Base-by-base conservation (phyloP, 768 basidiomycete species). In the Podaxis sp. region DNA sequence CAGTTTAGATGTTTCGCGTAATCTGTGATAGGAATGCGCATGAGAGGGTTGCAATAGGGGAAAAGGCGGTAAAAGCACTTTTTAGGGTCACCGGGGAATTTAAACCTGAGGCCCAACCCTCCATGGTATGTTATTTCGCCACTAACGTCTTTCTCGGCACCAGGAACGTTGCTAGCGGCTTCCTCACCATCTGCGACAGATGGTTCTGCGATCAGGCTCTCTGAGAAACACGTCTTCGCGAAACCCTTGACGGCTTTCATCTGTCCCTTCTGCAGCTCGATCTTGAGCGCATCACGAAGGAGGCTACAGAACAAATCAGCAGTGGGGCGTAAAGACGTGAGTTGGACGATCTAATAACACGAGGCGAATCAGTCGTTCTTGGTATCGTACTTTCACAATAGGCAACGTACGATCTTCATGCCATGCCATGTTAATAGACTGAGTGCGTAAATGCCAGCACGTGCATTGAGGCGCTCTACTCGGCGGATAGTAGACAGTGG, bases 221-320 rank as follows among this genome's bases (percentile, higher is more conserved):
- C 97, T 0, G 96, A 97, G 74, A 96, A 98, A 72, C 95, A 92
- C 1, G 94, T 93, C 76, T 92, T 90, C 33, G 92, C 86, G 72
- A 99, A 98, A 12, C 83, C 81, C 74, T 96, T 97, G 63, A 98
- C 90, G 12, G 80, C 77, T 75, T 97, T 97, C 95, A 99, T 99
- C 71, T 89, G 87, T 2, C 96, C 91, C 15, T 89, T 86, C 70
- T 95, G 90, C 12, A 98, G 82, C 68, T 97, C 92, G 4, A 87
- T 80, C 76, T 95, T 97, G 66, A 99, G 83, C 3, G 92, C 89
- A 67, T 96, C 91, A 7, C 95, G 88, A 0, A 99, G 84, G 4
- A 94, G 80, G 1, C 89, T 84, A 71, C 96, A 97, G 80, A 99
- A 99, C 36, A 89, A 82, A 68, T 97, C 95, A 17, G 96, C 96